Evolutionary conservation across 2,329 filamentous ascomycete species (phyloP), one percentile per base, ranked within the genome.

Genomic region (Talaromyces funiculosus): DNA sequence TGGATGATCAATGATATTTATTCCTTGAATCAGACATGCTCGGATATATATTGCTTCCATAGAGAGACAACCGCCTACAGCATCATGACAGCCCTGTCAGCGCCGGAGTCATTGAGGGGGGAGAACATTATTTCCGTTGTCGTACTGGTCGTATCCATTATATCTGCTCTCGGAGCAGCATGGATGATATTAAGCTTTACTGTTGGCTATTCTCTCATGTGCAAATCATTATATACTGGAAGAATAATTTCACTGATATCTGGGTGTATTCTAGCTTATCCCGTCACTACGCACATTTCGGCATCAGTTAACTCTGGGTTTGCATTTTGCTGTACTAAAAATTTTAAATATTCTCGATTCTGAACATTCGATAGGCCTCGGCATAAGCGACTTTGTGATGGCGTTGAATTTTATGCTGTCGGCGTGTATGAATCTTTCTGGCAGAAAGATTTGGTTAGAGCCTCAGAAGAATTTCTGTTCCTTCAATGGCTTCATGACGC

Each of bases 171-270:
- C 9, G 56, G 56, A 51, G 56, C 56, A 29, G 18, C 33, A 37
- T 58, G 56, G 56, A 58, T 58, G 56, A 51, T 58, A 51, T 6
- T 58, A 33, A 51, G 56, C 33, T 58, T 58, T n/a, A 31, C 45
- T 58, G 56, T 58, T 40, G 33, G 56, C 18, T 35, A 37, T 12
- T 58, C 56, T 40, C 31, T 51, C 55, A 16, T 51, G 40, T 57
- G 54, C 54, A 18, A 57, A 47, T 45, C 29, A 22, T 31, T 43
- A 26, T 33, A 35, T 22, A 9, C 18, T 57, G 16, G 54, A 42
- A 24, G 16, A 24, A 18, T 42, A n/a, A 1, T 47, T 47, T 35
- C 31, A 35, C 54, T 57, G 26, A 57, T 24, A 47, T 57, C 12
- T 24, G 26, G 3, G 8, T 47, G 10, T 33, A 37, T 40, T 58